Evolutionary conservation across 108 stramenopile genomes (phyloP).

Genomic region (Parmales sp.): DNA sequence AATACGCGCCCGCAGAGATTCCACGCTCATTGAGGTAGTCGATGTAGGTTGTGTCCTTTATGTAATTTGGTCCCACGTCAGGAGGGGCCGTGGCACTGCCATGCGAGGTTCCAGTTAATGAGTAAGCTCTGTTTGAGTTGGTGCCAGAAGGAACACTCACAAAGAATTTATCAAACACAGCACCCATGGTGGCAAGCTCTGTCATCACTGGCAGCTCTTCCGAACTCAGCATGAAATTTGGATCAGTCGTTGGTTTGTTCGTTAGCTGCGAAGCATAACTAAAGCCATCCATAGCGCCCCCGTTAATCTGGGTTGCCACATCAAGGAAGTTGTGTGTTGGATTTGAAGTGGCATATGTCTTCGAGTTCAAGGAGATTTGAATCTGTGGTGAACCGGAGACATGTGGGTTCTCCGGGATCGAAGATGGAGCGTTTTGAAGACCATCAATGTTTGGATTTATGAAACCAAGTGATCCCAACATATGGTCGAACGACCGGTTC

Average conservation of each 20-base stretch:
- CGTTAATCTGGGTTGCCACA: background rate
- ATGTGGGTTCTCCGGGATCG: too few relatives aligned
- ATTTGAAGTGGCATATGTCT: too few relatives aligned
- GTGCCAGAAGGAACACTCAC: constrained; percentile 12
- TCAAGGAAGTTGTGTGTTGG: background rate
- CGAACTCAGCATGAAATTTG: background rate
- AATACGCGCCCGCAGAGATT: background rate
- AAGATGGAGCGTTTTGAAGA: too few relatives aligned
- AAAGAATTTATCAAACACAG: constrained; percentile 14
- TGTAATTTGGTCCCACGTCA: too few relatives aligned
- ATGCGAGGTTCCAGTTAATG: constrained; percentile 1
- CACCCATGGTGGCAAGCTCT: constrained; percentile 9
- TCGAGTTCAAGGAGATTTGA: too few relatives aligned
- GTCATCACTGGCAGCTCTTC: background rate
- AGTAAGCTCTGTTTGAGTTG: constrained; percentile 12
- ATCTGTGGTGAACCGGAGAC: too few relatives aligned
- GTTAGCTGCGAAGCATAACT: too few relatives aligned
- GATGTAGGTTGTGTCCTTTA: background rate
- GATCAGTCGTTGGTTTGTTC: background rate
- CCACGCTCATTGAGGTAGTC: constrained; percentile 1
- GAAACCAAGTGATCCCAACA: too few relatives aligned
- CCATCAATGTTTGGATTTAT: too few relatives aligned
- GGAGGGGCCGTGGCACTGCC: constrained; percentile 18
- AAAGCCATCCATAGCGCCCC: background rate
- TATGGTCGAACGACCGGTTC: too few relatives aligned